Percentiles rank a stretch among this genome's conserved stretches.
These are phyloP conservation scores for Leucoagaricus sp. DNA, from an alignment of 1,284 basidiomycete species.

Conservation along the genomic window DNA sequence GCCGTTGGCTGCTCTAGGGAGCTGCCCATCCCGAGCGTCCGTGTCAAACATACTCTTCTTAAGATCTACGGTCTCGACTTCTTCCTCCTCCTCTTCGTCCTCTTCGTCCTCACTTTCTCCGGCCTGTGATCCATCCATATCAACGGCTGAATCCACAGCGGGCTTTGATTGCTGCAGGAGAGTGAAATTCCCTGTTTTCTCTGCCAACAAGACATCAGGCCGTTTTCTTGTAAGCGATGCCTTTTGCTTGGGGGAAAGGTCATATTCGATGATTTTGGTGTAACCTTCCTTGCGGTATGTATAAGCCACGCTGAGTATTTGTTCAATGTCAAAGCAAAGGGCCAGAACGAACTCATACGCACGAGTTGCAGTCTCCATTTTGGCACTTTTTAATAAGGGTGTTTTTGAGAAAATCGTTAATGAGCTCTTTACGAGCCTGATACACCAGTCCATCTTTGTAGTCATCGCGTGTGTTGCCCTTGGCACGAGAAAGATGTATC, in stretches of 20 bases:
- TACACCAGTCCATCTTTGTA: constrained; percentile 92
- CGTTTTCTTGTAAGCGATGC: constrained; percentile 59
- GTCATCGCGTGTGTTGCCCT: constrained; percentile 66
- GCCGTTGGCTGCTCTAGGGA: constrained; percentile 75
- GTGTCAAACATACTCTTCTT: constrained; percentile 25
- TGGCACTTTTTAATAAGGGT: constrained; percentile 75
- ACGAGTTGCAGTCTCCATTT: constrained; percentile 80
- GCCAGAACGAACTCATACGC: constrained; percentile 37
- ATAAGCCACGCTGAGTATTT: constrained; percentile 64
- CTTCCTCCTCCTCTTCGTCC: constrained; percentile 41
- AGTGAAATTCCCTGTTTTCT: constrained; percentile 35
- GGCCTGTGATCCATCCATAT: constrained; percentile 36
- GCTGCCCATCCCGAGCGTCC: constrained; percentile 20
- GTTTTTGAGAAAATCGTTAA: constrained; percentile 81
- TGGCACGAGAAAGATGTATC: constrained; percentile 58
- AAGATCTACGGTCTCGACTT: constrained; percentile 33
- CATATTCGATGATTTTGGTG: constrained; percentile 94
- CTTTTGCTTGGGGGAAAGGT: constrained; percentile 83
- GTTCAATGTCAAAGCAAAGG: constrained; percentile 5
- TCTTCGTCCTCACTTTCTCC: constrained; percentile 40
- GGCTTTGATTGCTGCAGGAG: constrained; percentile 19
- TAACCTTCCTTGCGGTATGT: constrained; percentile 94
- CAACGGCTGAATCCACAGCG: constrained; percentile 41
- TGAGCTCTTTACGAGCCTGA: constrained; percentile 83
- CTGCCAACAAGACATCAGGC: constrained; percentile 70